Percentiles rank a stretch among this genome's conserved stretches.
These are phyloP conservation scores for Colletotrichum zoysiae DNA, from an alignment of 2,329 filamentous ascomycete genomes.

Conservation along the genomic window DNA sequence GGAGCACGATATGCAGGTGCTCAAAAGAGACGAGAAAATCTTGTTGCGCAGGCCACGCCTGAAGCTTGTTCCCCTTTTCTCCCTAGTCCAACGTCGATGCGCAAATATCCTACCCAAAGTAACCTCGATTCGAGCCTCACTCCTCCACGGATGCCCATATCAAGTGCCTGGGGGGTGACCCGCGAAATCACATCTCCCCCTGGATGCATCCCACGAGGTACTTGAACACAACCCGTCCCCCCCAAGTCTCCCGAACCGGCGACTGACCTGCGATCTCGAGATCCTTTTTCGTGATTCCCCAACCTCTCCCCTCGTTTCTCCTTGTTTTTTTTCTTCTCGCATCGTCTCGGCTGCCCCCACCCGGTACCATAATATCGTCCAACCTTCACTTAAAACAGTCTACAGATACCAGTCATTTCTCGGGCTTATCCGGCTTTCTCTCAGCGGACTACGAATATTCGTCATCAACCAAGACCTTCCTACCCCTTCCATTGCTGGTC, in stretches of 20 bases:
- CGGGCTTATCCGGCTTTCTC: slow-evolving; percentile 12
- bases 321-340: slow-evolving; percentile 29
- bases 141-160: slow-evolving; percentile 13
- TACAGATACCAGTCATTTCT: slow-evolving; percentile 16
- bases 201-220: slow-evolving; percentile 22
- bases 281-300: slow-evolving; percentile 31
- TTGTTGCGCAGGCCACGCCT: slow-evolving; percentile 39
- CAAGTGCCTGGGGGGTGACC: slow-evolving; percentile 11
- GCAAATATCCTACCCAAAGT: slow-evolving; percentile 33
- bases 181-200: slow-evolving; percentile 13
- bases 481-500: slow-evolving; percentile 15
- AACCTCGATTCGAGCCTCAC: slow-evolving; percentile 32
- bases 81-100: slow-evolving; percentile 40
- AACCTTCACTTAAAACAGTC: slow-evolving; percentile 3
- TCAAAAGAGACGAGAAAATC: slow-evolving; percentile 29
- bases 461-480: slow-evolving; percentile 24
- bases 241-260: not conserved
- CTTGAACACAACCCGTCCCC: slow-evolving; percentile 38
- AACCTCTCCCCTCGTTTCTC: slow-evolving; percentile 32
- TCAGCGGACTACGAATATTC: slow-evolving; percentile 7
- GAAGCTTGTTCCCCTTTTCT: slow-evolving; percentile 42
- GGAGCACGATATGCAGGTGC: slow-evolving; percentile 35
- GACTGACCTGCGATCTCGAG: not conserved
- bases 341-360: slow-evolving; percentile 25
- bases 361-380: not conserved